These are phyloP conservation scores for Irpex sp. DNA, from an alignment of 1,284 basidiomycete genomes.

Conservation along the genomic window DNA sequence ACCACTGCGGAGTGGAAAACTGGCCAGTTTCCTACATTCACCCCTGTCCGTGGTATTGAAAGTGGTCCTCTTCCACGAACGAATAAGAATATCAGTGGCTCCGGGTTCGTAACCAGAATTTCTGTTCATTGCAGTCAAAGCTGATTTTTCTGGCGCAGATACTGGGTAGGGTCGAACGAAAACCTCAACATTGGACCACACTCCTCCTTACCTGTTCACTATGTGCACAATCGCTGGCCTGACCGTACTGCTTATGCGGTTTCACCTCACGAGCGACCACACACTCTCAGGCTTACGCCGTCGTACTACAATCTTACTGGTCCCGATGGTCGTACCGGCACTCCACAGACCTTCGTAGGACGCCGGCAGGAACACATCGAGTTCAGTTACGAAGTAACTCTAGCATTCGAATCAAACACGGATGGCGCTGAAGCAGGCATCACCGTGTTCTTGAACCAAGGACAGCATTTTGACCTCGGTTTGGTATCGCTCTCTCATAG, in stretches of 20 bases:
- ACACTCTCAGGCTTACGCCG: slow-evolving; percentile 2
- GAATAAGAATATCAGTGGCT: neutral
- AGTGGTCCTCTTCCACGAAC: slow-evolving; percentile 5
- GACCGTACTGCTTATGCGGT: slow-evolving; percentile 5
- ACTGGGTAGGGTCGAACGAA: slow-evolving; percentile 1
- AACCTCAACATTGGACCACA: slow-evolving; percentile 1
- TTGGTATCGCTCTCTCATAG: neutral
- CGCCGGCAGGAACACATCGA: slow-evolving; percentile 7
- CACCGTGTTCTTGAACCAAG: slow-evolving; percentile 6
- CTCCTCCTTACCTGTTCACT: slow-evolving; percentile 1
- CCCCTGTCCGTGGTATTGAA: neutral
- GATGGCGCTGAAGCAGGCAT: slow-evolving; percentile 7
- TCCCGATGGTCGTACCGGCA: slow-evolving; percentile 1
- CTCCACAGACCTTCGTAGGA: slow-evolving; percentile 5
- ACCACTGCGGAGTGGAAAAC: slow-evolving; percentile 23
- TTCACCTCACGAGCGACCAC: slow-evolving; percentile 1
- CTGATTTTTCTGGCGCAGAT: neutral
- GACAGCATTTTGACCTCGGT: slow-evolving; percentile 9
- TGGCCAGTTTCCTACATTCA: slow-evolving; percentile 9
- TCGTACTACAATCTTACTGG: slow-evolving; percentile 7
- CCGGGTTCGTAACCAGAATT: neutral
- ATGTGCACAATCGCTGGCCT: slow-evolving; percentile 8
- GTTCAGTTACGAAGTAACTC: slow-evolving; percentile 3
- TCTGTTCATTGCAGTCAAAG: neutral
- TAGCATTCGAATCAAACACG: neutral